Percentiles rank a stretch among this genome's conserved stretches.
Evolutionary conservation across 225 moss, liverwort and hornwort species (phyloP).

Genomic region (Ulota crispa): DNA sequence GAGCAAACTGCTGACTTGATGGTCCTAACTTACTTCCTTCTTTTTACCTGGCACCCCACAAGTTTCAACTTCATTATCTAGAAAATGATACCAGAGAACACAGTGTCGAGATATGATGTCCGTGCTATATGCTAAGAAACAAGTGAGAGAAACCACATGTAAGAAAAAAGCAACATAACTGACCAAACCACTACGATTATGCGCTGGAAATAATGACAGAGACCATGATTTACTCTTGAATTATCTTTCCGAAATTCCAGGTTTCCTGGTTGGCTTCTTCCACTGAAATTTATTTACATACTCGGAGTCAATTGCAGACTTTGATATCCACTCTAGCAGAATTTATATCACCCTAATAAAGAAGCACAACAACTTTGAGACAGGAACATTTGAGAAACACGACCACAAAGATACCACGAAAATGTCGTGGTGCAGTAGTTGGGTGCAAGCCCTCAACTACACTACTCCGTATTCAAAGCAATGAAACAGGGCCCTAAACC

Average conservation of each 20-base stretch:
- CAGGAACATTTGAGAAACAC: neutral
- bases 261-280: constrained; percentile 57
- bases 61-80: constrained; percentile 13
- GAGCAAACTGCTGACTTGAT: neutral
- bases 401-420: neutral
- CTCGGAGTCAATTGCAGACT: constrained; percentile 2
- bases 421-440: neutral
- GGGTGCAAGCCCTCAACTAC: neutral
- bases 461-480: neutral
- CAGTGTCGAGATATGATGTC: neutral
- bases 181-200: neutral
- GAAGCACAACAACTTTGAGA: neutral
- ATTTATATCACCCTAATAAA: neutral
- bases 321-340: neutral
- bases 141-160: neutral
- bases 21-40: constrained; percentile 45
- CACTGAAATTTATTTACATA: constrained; percentile 33
- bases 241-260: constrained; percentile 77
- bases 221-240: constrained; percentile 98
- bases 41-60: constrained; percentile 50
- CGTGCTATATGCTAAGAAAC: neutral
- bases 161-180: neutral
- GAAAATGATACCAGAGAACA: constrained; percentile 9
- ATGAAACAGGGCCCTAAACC: constrained; percentile 41
- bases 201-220: neutral